A percentile compares a stretch with the other conserved stretches of the same genome.
phyloP scores from a whole-genome alignment of 148 eudicot species.

The Arctostaphylos glauca region DNA sequence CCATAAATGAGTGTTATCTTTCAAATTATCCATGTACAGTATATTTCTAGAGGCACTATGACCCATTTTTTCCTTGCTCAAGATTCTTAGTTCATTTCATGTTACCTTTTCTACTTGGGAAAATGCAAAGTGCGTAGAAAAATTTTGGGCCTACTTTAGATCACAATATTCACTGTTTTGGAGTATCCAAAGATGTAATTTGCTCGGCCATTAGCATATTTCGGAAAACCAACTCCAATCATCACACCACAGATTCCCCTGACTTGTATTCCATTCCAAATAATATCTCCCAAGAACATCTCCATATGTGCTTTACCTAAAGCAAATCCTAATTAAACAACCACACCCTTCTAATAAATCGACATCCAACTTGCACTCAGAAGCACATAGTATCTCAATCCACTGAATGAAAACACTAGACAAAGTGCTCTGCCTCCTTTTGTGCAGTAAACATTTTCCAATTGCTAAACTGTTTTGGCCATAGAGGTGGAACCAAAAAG shows the following conservation, averaged over 20 bases:
- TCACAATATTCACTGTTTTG: background rate
- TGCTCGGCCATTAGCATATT: no score
- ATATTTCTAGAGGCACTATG: background rate
- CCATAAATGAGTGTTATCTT: background rate
- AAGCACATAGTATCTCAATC: no score
- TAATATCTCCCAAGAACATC: no score
- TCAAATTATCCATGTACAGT: background rate
- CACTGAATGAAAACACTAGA: background rate
- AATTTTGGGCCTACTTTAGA: background rate
- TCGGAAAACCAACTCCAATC: no score
- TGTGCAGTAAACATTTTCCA: background rate
- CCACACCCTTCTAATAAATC: no score
- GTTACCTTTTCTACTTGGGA: background rate
- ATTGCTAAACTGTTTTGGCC: background rate
- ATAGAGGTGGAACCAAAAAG: background rate
- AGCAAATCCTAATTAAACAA: no score
- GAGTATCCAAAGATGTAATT: background rate
- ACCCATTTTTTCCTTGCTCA: background rate
- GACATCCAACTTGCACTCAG: no score
- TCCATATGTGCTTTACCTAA: no score
- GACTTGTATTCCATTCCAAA: no score
- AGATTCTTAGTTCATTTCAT: background rate
- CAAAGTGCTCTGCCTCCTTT: background rate
- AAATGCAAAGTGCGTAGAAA: background rate
- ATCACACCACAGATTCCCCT: no score